Conservation (phyloP, 1,284 basidiomycete genomes). For the Irpex rosettiformis region DNA sequence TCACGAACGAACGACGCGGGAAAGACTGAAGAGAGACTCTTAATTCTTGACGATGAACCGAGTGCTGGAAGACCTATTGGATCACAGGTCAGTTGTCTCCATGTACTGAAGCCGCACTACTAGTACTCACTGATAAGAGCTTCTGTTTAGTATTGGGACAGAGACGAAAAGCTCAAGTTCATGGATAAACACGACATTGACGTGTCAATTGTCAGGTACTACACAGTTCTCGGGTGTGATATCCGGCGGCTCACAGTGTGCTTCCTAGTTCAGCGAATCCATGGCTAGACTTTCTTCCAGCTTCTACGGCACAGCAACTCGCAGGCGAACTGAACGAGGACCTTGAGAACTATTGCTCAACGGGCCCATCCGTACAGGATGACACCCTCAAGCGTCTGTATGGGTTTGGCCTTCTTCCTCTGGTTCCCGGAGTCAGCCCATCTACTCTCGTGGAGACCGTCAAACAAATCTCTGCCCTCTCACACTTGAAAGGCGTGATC, state of each 20-base stretch:
- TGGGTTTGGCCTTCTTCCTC: constrained; percentile 81
- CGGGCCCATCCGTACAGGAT: constrained; percentile 42
- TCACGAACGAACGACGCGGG: constrained; percentile 40
- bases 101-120: background rate
- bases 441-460: constrained; percentile 58
- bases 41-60: constrained; percentile 77
- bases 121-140: background rate
- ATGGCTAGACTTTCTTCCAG: constrained; percentile 81
- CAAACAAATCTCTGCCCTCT: constrained; percentile 57
- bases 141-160: constrained; percentile 69
- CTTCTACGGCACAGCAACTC: constrained; percentile 61
- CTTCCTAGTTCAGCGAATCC: constrained; percentile 71
- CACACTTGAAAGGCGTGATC: constrained; percentile 76
- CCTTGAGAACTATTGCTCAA: constrained; percentile 74
- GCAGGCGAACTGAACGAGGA: constrained; percentile 72
- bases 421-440: constrained; percentile 62
- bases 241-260: constrained; percentile 4
- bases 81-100: constrained; percentile 39
- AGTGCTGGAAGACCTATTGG: constrained; percentile 70
- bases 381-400: constrained; percentile 58
- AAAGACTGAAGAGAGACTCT: constrained; percentile 57
- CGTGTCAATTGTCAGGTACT: constrained; percentile 62
- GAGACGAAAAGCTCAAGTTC: constrained; percentile 71
- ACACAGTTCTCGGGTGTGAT: background rate
- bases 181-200: constrained; percentile 78